Evolutionary conservation across 768 basidiomycete genomes (phyloP), one percentile per base, ranked within the genome.

Genomic region (Pulveroboletus sp.): DNA sequence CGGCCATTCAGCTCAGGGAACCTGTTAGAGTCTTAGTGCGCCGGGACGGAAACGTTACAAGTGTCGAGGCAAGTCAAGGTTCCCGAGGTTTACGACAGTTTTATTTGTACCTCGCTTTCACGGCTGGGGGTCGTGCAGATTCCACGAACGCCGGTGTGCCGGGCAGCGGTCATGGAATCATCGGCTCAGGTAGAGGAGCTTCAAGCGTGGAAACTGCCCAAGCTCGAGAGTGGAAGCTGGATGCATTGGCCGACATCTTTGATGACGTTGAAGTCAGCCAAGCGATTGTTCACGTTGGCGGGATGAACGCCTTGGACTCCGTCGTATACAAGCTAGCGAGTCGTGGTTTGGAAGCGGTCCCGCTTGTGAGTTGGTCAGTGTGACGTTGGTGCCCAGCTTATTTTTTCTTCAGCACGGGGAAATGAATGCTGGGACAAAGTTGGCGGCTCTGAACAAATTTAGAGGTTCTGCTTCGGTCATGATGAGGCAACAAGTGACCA

Each of bases 21-120:
- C 95, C 96, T 18, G 93, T 99, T 37, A 83, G 96, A 24, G 96
- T 99, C n/a, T 82, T 99, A 17, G 96, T 99, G 21, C 82, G 96
- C 46, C 79, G 95, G 15, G 89, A 93, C 57, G 90, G 89, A 36
- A 90, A 89, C 60, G 85, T 88, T 43, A 77, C 78, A 9, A 82
- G 82, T 30, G 77, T 83, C 5, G 79, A 86, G 36, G 83, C 84
- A 31, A 77, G 71, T 37, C 85, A 86, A 67, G 81, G 83, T 39
- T 83, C 89, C 47, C 81, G 91, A 18, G 90, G 90, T 18, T 73
- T 98, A 31, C 87, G 94, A 47, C 95, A 98, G 63, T 97, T 89
- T 69, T 99, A 98, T 71, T 78, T 98, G 35, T 99, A 96, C 65
- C 79, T 97, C 26, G 91, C 95, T 2, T 93, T 97, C 67, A 94